These are phyloP conservation scores for Debaryomyces prosopidis DNA, from an alignment of 805 yeast species.

Conservation along the genomic window DNA sequence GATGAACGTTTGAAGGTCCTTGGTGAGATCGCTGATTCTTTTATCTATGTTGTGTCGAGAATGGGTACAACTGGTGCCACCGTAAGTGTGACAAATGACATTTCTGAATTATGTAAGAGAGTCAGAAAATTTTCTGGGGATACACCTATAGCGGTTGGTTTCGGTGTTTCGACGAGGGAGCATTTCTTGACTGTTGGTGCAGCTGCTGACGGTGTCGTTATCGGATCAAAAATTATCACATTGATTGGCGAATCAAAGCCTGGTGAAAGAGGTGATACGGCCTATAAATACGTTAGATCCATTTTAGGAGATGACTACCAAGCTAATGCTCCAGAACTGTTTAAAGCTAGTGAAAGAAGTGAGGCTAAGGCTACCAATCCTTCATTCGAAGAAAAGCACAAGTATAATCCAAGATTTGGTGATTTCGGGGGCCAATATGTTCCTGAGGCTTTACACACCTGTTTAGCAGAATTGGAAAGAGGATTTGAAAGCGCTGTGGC, in stretches of 20 bases:
- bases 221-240: slow-evolving; percentile 83
- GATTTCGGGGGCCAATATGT: slow-evolving; percentile 98
- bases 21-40: slow-evolving; percentile 88
- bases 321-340: slow-evolving; percentile 27
- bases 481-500: slow-evolving; percentile 88
- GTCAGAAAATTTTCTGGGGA: slow-evolving; percentile 75
- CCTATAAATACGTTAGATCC: slow-evolving; percentile 64
- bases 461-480: slow-evolving; percentile 82
- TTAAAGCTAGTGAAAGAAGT: slow-evolving; percentile 21
- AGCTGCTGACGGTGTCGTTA: slow-evolving; percentile 92
- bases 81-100: slow-evolving; percentile 59
- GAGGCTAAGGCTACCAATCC: slow-evolving; percentile 33
- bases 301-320: slow-evolving; percentile 60
- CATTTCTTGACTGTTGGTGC: slow-evolving; percentile 80
- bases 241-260: slow-evolving; percentile 62
- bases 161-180: slow-evolving; percentile 93
- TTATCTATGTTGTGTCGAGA: slow-evolving; percentile 92
- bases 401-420: slow-evolving; percentile 80
- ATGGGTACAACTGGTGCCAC: slow-evolving; percentile 98
- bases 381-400: slow-evolving; percentile 56
- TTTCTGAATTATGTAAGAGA: slow-evolving; percentile 67
- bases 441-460: slow-evolving; percentile 92
- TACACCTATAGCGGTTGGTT: slow-evolving; percentile 84
- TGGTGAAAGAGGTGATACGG: slow-evolving; percentile 62
- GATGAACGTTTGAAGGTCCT: slow-evolving; percentile 80